Evolutionary conservation across 192 early-diverging fungal genomes (phyloP), one percentile per base, ranked within the genome.

Genomic region (Ambispora gerdemannii): DNA sequence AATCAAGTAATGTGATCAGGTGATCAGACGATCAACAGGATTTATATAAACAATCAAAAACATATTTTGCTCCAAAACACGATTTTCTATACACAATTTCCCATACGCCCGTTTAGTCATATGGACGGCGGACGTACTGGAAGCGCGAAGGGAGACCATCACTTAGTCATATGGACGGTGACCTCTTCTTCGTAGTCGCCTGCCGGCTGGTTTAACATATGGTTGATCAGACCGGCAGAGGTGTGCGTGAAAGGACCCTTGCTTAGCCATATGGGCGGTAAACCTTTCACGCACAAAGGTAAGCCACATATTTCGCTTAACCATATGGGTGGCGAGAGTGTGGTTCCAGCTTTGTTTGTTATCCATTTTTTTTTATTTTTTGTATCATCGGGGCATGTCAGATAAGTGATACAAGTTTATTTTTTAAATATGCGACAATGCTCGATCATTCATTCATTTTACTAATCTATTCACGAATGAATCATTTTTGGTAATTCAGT

Each of bases 131-230:
- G 35, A 34, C 68, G 25, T 70, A 47, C 68, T 70, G 68, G 33
- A 70, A 70, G 68, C 61, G 53, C 53, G 35, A 70, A 70, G 68
- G 3, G 53, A 19, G 61, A 56, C 33, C 61, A 25, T 64, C 49
- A 32, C 49, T 27, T 49, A 49, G 59, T 71, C 59, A 71, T 63
- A 32, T 71, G 25, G 70, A 47, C 36, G 24, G 63, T 63, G 59
- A 71, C 70, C 70, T 71, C 24, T 49, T 63, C 63, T 30, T 33
- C 63, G 56, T 49, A 69, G 32, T 71, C 25, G 25, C 43, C 70
- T 71, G 70, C 70, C 35, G 56, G 70, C 38, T 61, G 56, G 31
- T 71, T 71, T 71, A 56, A 33, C 69, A 63, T 62, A 24, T 71
- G 59, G 20, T n/a, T 71, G 56, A 63, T 63, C 49, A 36, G 52